Evolutionary conservation across 495 filamentous ascomycete genomes (phyloP).

Genomic region (Annulohypoxylon moriforme): DNA sequence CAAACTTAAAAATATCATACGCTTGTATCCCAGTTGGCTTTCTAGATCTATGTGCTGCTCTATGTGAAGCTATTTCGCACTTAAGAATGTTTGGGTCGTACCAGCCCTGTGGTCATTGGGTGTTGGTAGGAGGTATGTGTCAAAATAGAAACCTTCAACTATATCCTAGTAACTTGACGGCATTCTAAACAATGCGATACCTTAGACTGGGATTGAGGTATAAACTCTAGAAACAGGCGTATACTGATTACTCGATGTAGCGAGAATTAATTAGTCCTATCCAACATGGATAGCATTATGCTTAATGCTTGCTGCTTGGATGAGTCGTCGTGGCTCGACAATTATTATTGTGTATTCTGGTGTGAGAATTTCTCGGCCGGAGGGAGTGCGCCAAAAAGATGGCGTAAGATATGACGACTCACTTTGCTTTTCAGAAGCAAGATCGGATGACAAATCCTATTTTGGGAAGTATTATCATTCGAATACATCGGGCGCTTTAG

Average conservation of each 20-base stretch:
- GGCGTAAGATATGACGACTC: constrained; percentile 9
- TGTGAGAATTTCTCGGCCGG: neutral
- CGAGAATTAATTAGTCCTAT: neutral
- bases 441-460: constrained; percentile 4
- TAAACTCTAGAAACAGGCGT: neutral
- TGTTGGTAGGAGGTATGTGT: too few relatives aligned
- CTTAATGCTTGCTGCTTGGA: neutral
- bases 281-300: neutral
- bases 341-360: neutral
- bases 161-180: too few relatives aligned
- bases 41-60: neutral
- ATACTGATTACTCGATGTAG: neutral
- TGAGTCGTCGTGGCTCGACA: neutral
- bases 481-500: neutral
- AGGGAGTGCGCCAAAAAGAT: neutral
- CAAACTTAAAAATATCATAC: neutral
- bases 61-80: neutral
- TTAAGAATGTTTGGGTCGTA: neutral
- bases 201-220: neutral
- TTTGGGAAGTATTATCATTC: neutral
- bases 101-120: too few relatives aligned
- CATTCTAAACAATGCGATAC: too few relatives aligned
- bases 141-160: too few relatives aligned
- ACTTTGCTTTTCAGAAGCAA: neutral
- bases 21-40: neutral